A percentile compares a stretch with the other conserved stretches of the same genome.
Evolutionary conservation across 208 protist species (phyloP).

Genomic region (Acanthamoeba culbertsoni): DNA sequence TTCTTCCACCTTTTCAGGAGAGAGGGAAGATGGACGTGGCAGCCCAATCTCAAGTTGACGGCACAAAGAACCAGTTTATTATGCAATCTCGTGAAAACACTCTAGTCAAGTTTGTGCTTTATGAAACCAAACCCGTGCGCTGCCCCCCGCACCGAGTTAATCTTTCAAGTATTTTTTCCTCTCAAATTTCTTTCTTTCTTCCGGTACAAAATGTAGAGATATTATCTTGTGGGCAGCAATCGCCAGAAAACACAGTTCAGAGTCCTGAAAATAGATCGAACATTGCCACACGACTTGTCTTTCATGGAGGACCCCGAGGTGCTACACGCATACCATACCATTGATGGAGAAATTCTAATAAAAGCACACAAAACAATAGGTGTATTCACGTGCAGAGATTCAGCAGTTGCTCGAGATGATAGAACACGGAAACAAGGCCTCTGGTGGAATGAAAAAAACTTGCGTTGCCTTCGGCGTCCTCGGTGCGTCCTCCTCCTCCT

Average conservation of each 20-base stretch:
- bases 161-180: not conserved
- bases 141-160: not conserved
- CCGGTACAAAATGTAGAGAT: slow-evolving; percentile 42
- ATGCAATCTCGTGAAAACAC: not conserved
- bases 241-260: slow-evolving; percentile 63
- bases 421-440: slow-evolving; percentile 50
- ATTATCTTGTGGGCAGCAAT: slow-evolving; percentile 73
- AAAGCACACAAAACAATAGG: too few species aligned
- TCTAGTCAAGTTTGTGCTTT: slow-evolving; percentile 46
- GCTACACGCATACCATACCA: not conserved
- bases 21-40: not conserved
- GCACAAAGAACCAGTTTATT: not conserved
- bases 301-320: slow-evolving; percentile 73
- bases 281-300: slow-evolving; percentile 56
- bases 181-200: not conserved
- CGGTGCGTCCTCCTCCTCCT: not conserved
- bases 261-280: slow-evolving; percentile 79
- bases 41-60: not conserved
- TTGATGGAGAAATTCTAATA: too few species aligned
- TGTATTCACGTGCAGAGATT: slow-evolving; percentile 67
- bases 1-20: too few species aligned
- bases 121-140: not conserved
- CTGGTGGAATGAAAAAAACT: slow-evolving; percentile 48
- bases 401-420: slow-evolving; percentile 70
- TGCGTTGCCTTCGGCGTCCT: slow-evolving; percentile 44